Base-by-base conservation (phyloP, 2,329 filamentous ascomycete genomes). In the Metarhizium sp. region DNA sequence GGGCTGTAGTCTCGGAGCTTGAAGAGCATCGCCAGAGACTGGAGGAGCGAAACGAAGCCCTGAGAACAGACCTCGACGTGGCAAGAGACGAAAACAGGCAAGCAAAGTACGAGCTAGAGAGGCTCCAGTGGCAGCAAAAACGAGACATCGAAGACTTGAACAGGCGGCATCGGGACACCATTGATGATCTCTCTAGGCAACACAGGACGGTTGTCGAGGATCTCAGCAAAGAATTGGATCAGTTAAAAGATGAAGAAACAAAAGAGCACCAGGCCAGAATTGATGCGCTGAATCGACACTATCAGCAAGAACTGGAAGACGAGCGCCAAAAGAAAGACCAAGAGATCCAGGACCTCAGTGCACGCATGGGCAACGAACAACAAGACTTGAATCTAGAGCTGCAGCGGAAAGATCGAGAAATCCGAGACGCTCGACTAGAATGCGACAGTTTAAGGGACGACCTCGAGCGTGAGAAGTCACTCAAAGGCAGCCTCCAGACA, bases 181-280 rank as follows among this genome's bases (percentile, higher is more conserved):
- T 69, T 2, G 69, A 71, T 13, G 69, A 73, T 32, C 59, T 72
- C 25, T 62, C 66, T 45, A 63, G 69, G n/a, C 65, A 72, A 40
- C 69, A 73, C 52, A 60, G 63, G 34, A 60, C 60, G 38, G 63
- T 64, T 16, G 63, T 71, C 2, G 69, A 72, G 8, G 64, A 69
- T 3, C 57, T 76, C 47, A 71, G 67, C 53, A 73, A 79, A 53
- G 80, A 84, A 55, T 75, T 73, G 6, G 66, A 69, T 14, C 65
- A 64, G 34, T 51, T 72, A 4, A 71, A 70, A 72, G 67, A 71
- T 60, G 59, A 75, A 71, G 70, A 76, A 43, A 73, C 78, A 14
- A 81, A 78, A 55, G 76, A 80, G 49, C 85, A 92, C 60, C 78
- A 82, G 57, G 84, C 89, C 53, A 85, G 88, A 52, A 65, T 92